Conservation (phyloP, 176 grass and related monocot genomes). For the Cenchrus americanus region DNA sequence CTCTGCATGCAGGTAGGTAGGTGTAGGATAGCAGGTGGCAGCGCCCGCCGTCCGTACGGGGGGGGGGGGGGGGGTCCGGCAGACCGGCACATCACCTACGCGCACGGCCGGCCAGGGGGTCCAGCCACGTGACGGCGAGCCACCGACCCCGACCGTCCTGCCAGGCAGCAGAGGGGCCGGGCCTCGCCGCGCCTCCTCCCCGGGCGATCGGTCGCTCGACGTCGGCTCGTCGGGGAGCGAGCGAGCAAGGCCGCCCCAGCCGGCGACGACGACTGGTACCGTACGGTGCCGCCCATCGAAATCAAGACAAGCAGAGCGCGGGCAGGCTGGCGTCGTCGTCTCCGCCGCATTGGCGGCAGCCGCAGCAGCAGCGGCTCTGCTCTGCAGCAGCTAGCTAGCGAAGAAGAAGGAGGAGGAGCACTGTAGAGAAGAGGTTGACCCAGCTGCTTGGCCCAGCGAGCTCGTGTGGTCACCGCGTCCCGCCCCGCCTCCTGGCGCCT, state of each 20-base stretch:
- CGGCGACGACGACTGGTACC: not conserved
- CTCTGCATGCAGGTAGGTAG: not conserved
- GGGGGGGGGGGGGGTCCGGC: not conserved
- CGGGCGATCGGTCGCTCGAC: conserved; percentile 7
- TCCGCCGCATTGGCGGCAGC: not conserved
- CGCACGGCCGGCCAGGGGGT: not conserved
- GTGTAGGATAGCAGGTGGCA: not conserved
- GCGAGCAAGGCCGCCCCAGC: not conserved
- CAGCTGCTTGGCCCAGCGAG: too few relatives aligned
- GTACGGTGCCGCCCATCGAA: not conserved
- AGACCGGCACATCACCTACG: too few relatives aligned
- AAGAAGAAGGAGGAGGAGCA: too few relatives aligned
- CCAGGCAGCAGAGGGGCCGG: not conserved
- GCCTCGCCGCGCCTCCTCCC: not conserved
- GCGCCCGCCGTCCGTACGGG: not conserved
- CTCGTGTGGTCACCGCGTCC: too few relatives aligned
- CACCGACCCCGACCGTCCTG: not conserved
- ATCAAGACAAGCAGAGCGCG: not conserved
- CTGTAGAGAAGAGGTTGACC: too few relatives aligned
- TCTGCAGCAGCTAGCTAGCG: not conserved
- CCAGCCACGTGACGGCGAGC: conserved; percentile 23
- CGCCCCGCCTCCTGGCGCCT: too few relatives aligned
- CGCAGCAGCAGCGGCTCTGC: not conserved
- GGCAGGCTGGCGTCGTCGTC: not conserved
- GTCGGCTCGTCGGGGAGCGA: not conserved